These are phyloP conservation scores for Allantophomopsis lycopodina DNA, from an alignment of 2,329 filamentous ascomycete species.

Conservation along the genomic window DNA sequence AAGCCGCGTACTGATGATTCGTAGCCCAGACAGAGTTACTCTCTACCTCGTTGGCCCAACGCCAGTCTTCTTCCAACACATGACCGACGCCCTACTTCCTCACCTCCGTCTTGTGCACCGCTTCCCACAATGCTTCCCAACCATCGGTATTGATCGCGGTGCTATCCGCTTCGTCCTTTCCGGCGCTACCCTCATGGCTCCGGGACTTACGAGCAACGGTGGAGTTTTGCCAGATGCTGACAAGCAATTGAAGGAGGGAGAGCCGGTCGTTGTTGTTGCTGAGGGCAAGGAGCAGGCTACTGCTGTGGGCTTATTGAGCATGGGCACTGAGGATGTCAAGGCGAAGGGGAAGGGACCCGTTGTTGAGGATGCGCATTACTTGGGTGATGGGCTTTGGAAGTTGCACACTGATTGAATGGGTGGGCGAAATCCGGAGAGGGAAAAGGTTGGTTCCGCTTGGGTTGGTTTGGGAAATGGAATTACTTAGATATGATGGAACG, in stretches of 20 bases:
- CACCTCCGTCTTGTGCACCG: constrained; percentile 83
- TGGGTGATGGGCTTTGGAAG: constrained; percentile 88
- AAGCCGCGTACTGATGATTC: constrained; percentile 2
- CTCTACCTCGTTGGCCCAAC: constrained; percentile 71
- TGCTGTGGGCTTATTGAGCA: constrained; percentile 71
- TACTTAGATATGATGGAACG: no score
- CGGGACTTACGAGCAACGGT: constrained; percentile 73
- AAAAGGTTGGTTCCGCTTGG: no score
- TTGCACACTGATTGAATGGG: constrained; percentile 13
- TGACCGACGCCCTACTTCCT: constrained; percentile 60
- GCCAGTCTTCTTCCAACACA: constrained; percentile 86
- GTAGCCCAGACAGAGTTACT: constrained; percentile 67
- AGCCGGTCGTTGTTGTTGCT: constrained; percentile 77
- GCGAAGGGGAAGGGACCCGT: constrained; percentile 88
- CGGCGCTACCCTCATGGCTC: constrained; percentile 91
- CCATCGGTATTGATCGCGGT: constrained; percentile 82
- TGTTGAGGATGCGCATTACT: constrained; percentile 84
- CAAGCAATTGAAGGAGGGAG: constrained; percentile 52
- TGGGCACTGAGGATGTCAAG: constrained; percentile 84
- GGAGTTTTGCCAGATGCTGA: constrained; percentile 54
- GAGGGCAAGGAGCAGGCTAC: constrained; percentile 92
- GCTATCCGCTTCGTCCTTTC: constrained; percentile 93
- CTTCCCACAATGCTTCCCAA: constrained; percentile 74
- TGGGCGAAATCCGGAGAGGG: not conserved
- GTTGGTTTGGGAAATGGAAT: no score